Evolutionary conservation across 176 grass and related monocot genomes (phyloP).

Genomic region (Oryza australiensis): DNA sequence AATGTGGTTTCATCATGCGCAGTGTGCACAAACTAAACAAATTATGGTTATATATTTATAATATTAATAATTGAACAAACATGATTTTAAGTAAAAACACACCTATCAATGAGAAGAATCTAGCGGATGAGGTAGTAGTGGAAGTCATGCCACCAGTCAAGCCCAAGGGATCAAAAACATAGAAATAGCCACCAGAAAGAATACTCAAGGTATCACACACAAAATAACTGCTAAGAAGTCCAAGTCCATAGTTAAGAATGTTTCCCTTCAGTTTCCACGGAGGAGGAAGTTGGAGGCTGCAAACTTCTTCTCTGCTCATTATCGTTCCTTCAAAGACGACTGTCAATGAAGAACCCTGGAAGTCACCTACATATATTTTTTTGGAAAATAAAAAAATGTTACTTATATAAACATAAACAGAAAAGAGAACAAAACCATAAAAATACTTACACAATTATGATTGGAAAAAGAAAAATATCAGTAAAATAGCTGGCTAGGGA

Average conservation of each 20-base stretch:
- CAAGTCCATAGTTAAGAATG: conserved; percentile 82
- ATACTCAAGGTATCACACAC: conserved; percentile 82
- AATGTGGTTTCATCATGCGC: neutral
- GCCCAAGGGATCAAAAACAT: conserved; percentile 91
- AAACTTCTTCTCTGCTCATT: conserved; percentile 83
- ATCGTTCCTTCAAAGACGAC: conserved; percentile 87
- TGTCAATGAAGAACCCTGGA: conserved; percentile 90
- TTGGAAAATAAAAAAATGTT: neutral
- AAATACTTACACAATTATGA: neutral
- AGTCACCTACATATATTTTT: conserved; percentile 58
- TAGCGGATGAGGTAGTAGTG: conserved; percentile 59
- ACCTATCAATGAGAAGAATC: conserved; percentile 94
- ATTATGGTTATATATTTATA: neutral
- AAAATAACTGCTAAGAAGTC: conserved; percentile 94
- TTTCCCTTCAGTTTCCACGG: conserved; percentile 93
- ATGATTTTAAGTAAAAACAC: conserved; percentile 3
- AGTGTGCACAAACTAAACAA: conserved; percentile 1
- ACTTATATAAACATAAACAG: neutral
- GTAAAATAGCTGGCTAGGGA: conserved; percentile 22
- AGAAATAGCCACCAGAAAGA: conserved; percentile 92
- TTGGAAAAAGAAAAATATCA: neutral
- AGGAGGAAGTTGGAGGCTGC: conserved; percentile 77
- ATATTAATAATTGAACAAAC: conserved; percentile 1
- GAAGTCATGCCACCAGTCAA: conserved; percentile 62
- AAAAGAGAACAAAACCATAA: neutral